Evolutionary conservation across 257 asterid species (phyloP).

Genomic region (Echium plantagineum): DNA sequence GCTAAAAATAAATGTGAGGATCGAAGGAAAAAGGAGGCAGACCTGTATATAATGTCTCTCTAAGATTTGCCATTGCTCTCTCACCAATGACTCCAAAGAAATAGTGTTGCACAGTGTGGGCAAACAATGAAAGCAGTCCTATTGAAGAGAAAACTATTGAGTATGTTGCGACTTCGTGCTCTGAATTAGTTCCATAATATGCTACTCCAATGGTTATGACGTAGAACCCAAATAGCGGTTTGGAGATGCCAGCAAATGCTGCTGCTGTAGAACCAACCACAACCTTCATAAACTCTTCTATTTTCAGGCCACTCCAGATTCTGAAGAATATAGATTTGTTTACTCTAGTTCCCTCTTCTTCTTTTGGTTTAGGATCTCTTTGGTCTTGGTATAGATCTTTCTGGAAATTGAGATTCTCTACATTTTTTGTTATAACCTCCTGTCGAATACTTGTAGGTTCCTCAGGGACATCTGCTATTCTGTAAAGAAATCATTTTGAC

Average conservation of each 20-base stretch:
- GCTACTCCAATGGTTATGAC: constrained; percentile 83
- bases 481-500: constrained; percentile 15
- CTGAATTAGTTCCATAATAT: constrained; percentile 36
- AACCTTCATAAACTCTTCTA: constrained; percentile 36
- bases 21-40: constrained; percentile 1
- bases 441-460: constrained; percentile 21
- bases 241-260: constrained; percentile 69
- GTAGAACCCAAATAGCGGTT: constrained; percentile 71
- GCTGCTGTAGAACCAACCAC: constrained; percentile 55
- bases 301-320: constrained; percentile 57
- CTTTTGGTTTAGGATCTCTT: constrained; percentile 17
- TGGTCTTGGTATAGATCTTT: constrained; percentile 22
- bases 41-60: constrained; percentile 61
- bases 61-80: constrained; percentile 62
- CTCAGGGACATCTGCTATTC: constrained; percentile 26
- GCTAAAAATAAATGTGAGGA: neutral
- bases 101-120: constrained; percentile 71
- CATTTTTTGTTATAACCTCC: constrained; percentile 26
- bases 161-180: constrained; percentile 44
- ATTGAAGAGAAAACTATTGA: constrained; percentile 45
- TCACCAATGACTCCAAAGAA: constrained; percentile 68
- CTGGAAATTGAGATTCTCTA: constrained; percentile 17
- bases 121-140: constrained; percentile 54
- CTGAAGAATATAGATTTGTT: constrained; percentile 44
- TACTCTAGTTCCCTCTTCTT: constrained; percentile 21